A percentile compares a stretch with the other conserved stretches of the same genome.
Evolutionary conservation across 1,284 basidiomycete species (phyloP).

Genomic region (Thecaphora thlaspeos): DNA sequence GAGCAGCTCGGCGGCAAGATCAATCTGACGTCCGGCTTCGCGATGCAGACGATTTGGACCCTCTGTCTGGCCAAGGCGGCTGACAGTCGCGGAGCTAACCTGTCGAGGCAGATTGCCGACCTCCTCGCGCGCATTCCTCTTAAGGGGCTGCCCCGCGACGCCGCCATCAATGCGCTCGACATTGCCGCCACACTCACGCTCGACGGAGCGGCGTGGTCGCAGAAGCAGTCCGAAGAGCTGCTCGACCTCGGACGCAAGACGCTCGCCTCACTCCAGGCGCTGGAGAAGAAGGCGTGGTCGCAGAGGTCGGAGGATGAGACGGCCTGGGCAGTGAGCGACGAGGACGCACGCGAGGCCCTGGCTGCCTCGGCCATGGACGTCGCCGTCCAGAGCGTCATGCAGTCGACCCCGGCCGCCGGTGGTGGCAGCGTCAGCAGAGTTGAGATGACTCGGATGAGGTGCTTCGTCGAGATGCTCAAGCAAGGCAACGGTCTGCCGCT

Average conservation of each 20-base stretch:
- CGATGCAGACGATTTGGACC: conserved; percentile 39
- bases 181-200: conserved; percentile 26
- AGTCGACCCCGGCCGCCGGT: not conserved
- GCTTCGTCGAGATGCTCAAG: conserved; percentile 20
- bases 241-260: conserved; percentile 6
- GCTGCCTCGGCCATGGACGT: not conserved
- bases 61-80: conserved; percentile 11
- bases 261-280: conserved; percentile 1
- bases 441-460: conserved; percentile 2
- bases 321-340: not conserved
- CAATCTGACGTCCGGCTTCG: conserved; percentile 31
- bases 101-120: conserved; percentile 1
- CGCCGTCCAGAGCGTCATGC: not conserved
- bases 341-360: conserved; percentile 6
- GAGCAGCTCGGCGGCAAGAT: conserved; percentile 30
- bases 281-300: conserved; percentile 1
- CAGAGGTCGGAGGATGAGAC: not conserved
- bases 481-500: not conserved
- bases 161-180: conserved; percentile 49
- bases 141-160: conserved; percentile 7
- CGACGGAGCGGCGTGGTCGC: not conserved
- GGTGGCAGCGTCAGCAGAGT: not conserved
- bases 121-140: not conserved
- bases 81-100: conserved; percentile 2
- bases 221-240: not conserved